Evolutionary conservation across 352 stramenopile species (phyloP), one percentile per base, ranked within the genome.

Genomic region (Halophytophthora polymorphica): DNA sequence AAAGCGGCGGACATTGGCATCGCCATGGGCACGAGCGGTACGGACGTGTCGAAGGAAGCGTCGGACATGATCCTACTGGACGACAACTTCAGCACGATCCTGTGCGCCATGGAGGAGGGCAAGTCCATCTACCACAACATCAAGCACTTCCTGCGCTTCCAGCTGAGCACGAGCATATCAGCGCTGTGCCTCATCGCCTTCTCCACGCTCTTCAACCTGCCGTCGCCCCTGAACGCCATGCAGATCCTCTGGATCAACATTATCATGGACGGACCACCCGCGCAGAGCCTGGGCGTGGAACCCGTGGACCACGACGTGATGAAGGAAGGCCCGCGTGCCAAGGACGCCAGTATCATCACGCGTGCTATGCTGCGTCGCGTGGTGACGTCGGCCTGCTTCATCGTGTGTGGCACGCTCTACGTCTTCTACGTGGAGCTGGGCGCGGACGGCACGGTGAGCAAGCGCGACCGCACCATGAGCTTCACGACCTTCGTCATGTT

Each of bases 401-500:
- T 93, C 45, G 80, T 91, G 19, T 70, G 64, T 7, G 83, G 84
- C 22, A 93, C 83, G 3, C 47, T 96, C 18, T 94, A 80, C 50
- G 80, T 96, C 17, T 96, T 94, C 51, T 90, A 88, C 63, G 66
- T 90, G 44, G 86, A 95, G 51, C 53, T 94, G 15, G 77, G 62
- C 14, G 76, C 88, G 28, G 95, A 98, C 61, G 89, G 89, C 13
- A 75, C 78, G 10, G 81, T 98, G n/a, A 98, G 83, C 50, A 78
- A 87, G 38, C 85, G 95, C 34, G 96, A 98, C 58, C 96, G 93
- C 28, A 99, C 96, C 14, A 98, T 99, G 95, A 98, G 95, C 48
- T 98, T 98, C 75, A 99, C 97, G 58, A 98, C 93, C 12, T 99
- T 99, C 66, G 95, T 98, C 22, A 96, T 98, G 73, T 98, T 97